Evolutionary conservation across 1,284 basidiomycete species (phyloP), one percentile per base, ranked within the genome.

Genomic region (Ustilago crameri): DNA sequence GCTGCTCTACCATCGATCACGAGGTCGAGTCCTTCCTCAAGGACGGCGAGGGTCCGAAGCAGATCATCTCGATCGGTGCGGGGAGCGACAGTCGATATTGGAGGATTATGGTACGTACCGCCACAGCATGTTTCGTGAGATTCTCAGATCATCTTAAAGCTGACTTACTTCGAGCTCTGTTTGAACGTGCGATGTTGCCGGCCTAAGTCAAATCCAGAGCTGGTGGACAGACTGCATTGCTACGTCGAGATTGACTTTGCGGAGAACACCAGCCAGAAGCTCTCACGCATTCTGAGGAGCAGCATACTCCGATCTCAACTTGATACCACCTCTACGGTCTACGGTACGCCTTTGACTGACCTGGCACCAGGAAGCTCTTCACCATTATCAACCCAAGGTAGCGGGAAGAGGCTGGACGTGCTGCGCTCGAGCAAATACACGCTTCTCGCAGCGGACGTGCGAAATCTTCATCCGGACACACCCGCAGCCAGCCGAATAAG

Each of bases 51-150:
- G 52, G 69, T 14, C 18, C 20, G 37, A 89, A 87, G 70, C 94
- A 97, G 86, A 89, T 97, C 61, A 87, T 97, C 43, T 93, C 91
- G 81, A 83, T 97, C 9, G 95, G 94, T 3, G 91, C 93, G 0
- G 94, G 94, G 1, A 96, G 92, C 76, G 94, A 98, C 84, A 93
- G 93, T 14, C 86, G 95, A 44, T 97, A 91, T 83, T 98, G 94
- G 93, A 86, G 93, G 54, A 85, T 95, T 75, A 87, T 87, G 85
- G 93, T 93, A 85, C n/a, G n/a, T n/a, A n/a, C n/a, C n/a, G n/a
- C n/a, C n/a, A n/a, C n/a, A n/a, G n/a, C n/a, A n/a, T n/a, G n/a
- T n/a, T n/a, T n/a, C n/a, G n/a, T n/a, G n/a, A n/a, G n/a, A n/a
- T n/a, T n/a, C n/a, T n/a, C n/a, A n/a, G n/a, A n/a, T n/a, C n/a